phyloP scores from a whole-genome alignment of 2,329 filamentous ascomycete genomes.

The Zasmidium angulare region DNA sequence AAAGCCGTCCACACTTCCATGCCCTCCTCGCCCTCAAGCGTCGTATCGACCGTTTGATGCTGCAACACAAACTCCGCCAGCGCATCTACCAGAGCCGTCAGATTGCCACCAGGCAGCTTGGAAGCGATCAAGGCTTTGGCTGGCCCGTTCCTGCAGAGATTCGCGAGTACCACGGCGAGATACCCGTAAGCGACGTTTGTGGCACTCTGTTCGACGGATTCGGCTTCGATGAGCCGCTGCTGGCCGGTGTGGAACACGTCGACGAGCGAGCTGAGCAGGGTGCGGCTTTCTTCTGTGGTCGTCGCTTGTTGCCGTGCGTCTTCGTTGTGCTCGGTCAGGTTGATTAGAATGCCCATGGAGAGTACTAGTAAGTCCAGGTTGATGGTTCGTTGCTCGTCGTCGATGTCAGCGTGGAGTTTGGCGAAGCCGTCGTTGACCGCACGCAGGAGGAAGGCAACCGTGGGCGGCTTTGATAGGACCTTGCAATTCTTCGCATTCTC shows the following conservation, averaged over 20 bases:
- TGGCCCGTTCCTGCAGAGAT: conserved; percentile 63
- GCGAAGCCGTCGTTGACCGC: conserved; percentile 29
- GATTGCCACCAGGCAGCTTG: conserved; percentile 47
- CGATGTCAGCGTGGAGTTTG: conserved; percentile 20
- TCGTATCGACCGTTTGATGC: conserved; percentile 59
- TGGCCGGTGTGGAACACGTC: conserved; percentile 31
- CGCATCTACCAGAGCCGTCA: conserved; percentile 55
- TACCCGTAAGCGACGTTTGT: conserved; percentile 85
- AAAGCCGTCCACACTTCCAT: conserved; percentile 50
- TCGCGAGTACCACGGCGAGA: conserved; percentile 78
- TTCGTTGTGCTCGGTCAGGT: conserved; percentile 76
- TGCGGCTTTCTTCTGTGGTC: conserved; percentile 6
- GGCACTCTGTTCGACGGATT: conserved; percentile 69
- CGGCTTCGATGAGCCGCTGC: conserved; percentile 51
- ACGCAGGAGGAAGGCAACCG: conserved; percentile 46
- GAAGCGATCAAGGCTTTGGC: conserved; percentile 37
- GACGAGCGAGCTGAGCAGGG: conserved; percentile 26
- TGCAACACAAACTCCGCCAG: conserved; percentile 63
- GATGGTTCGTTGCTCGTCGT: conserved; percentile 54
- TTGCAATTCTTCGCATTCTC: conserved; percentile 69
- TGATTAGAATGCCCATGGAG: conserved; percentile 79
- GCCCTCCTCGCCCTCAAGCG: conserved; percentile 49
- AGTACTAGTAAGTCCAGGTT: conserved; percentile 71
- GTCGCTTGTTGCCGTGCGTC: conserved; percentile 44
- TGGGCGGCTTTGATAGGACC: conserved; percentile 57